Evolutionary conservation across 352 stramenopile genomes (phyloP).

Genomic region (Pseudoperonospora humuli): DNA sequence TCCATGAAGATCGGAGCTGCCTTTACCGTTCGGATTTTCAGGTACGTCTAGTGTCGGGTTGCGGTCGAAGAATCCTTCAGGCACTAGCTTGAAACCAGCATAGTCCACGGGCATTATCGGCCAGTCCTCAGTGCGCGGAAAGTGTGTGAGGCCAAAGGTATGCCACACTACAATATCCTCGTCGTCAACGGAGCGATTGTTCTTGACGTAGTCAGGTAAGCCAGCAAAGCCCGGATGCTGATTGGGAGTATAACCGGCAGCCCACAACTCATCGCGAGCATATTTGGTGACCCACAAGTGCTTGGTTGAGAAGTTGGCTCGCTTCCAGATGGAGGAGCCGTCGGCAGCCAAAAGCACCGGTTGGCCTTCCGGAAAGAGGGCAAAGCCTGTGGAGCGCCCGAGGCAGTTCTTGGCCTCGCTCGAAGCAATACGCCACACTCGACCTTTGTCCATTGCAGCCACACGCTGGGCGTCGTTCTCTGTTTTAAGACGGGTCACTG

Average conservation of each 20-base stretch:
- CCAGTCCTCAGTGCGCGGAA: conserved; percentile 57
- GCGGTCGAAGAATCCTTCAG: conserved; percentile 54
- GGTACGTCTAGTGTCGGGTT: conserved; percentile 40
- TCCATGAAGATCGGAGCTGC: conserved; percentile 23
- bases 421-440: conserved; percentile 65
- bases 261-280: conserved; percentile 48
- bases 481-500: conserved; percentile 37
- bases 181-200: conserved; percentile 40
- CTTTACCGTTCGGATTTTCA: conserved; percentile 31
- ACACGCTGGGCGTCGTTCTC: conserved; percentile 44
- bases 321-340: conserved; percentile 44
- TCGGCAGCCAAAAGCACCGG: conserved; percentile 47
- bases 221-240: conserved; percentile 46
- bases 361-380: conserved; percentile 44
- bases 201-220: conserved; percentile 45
- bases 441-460: conserved; percentile 42
- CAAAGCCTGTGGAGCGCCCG: conserved; percentile 53
- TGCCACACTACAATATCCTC: conserved; percentile 73
- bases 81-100: conserved; percentile 60
- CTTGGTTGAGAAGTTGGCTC: conserved; percentile 54
- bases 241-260: conserved; percentile 59
- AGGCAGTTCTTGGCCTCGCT: conserved; percentile 49
- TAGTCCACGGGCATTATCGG: conserved; percentile 71
- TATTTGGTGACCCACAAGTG: conserved; percentile 74
- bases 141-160: conserved; percentile 64